Evolutionary conservation across 2,329 filamentous ascomycete genomes (phyloP), one percentile per base, ranked within the genome.

Genomic region (Alternaria consortialis): DNA sequence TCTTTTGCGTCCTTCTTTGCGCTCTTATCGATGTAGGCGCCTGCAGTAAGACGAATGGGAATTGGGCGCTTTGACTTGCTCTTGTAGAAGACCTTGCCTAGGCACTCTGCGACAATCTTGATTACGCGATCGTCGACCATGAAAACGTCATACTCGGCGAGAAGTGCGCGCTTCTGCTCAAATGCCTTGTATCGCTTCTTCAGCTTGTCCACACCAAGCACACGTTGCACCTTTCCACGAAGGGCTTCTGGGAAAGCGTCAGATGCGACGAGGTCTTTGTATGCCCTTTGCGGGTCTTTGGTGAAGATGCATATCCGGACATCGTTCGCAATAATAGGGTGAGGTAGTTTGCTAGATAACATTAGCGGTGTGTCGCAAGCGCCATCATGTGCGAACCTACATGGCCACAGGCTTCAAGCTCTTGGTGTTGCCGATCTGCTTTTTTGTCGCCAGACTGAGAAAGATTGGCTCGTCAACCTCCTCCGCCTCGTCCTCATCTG

Each of bases 51-150:
- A 43, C 86, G 84, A 37, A 98, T 87, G 27, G 95, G 94, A 60
- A 99, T 88, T 9, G 95, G 95, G 39, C 94, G 87, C 85, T 98
- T 98, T 65, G 82, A 81, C 15, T 90, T 92, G 58, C 83, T 86
- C 83, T 93, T 91, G 86, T 95, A 98, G 80, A 99, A 98, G 2
- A 90, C 90, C 83, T 97, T 98, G 71, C 94, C 95, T 12, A 99
- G 88, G 3, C 89, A 84, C 66, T 87, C 86, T 58, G 94, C 92
- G 61, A 98, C 85, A 62, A 86, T 83, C 60, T 86, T 87, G 64
- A 89, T 82, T 56, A 99, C 91, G 50, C 95, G 86, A 75, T 97
- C 92, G 78, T 99, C 95, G 53, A 91, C 94, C 58, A 99, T 85
- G 83, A 99, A 98, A 58, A 98, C 83, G 77, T 98, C 95, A 80